These are phyloP conservation scores for Chamaecyparis obtusa DNA, from an alignment of 75 land plant species.

Conservation along the genomic window DNA sequence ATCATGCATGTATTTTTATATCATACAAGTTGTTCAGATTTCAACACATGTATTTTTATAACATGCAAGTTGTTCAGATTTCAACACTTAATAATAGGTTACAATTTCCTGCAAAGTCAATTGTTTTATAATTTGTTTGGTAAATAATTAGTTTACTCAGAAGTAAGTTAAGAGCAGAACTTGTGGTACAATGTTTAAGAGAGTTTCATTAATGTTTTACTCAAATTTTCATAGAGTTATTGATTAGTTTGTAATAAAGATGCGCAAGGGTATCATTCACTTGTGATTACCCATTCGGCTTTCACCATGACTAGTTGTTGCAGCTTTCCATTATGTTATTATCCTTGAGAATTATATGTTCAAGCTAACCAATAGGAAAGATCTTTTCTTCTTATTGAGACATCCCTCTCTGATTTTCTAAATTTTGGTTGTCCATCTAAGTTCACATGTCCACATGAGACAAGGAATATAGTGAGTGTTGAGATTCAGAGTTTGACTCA, in stretches of 20 bases:
- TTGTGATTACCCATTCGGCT: background rate
- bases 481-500: no score
- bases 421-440: background rate
- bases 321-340: background rate
- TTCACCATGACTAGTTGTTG: background rate
- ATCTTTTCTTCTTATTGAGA: background rate
- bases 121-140: background rate
- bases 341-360: background rate
- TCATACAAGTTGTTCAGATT: background rate
- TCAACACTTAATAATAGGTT: background rate
- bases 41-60: background rate
- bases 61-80: background rate
- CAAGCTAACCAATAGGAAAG: background rate
- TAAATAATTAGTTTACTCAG: background rate
- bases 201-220: background rate
- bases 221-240: no score
- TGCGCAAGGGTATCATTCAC: background rate
- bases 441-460: no score
- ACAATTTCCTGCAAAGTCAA: background rate
- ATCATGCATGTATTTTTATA: background rate
- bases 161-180: background rate
- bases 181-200: background rate
- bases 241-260: no score
- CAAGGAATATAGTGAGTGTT: no score
- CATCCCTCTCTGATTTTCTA: background rate